Percentiles rank a stretch among this genome's conserved stretches.
Evolutionary conservation across 441 rosid genomes (phyloP).

Genomic region (Dalechampia spathulata): DNA sequence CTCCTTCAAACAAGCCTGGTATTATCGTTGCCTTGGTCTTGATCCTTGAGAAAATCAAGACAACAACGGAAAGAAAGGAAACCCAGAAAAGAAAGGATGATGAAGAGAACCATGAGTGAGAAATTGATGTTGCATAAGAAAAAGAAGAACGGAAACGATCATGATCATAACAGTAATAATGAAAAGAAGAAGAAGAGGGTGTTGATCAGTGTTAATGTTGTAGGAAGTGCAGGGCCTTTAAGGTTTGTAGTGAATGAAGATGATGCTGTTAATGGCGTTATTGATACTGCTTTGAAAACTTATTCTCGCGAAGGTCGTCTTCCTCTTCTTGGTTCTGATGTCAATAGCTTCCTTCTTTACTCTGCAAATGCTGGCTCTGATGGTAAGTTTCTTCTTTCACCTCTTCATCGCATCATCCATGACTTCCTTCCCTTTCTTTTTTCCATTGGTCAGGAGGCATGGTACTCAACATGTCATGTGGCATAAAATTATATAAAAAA

Average conservation of each 20-base stretch:
- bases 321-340: conserved; percentile 66
- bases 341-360: conserved; percentile 60
- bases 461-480: no score
- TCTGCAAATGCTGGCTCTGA: conserved; percentile 52
- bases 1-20: no score
- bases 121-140: conserved; percentile 48
- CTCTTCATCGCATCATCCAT: no score
- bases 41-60: no score
- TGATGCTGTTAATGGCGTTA: conserved; percentile 54
- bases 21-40: no score
- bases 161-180: not conserved
- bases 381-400: conserved; percentile 27
- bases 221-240: conserved; percentile 88
- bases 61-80: not conserved
- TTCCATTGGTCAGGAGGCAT: no score
- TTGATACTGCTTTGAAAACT: conserved; percentile 57
- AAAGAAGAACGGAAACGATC: conserved; percentile 34
- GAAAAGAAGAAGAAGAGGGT: conserved; percentile 30
- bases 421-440: no score
- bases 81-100: not conserved
- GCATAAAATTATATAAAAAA: no score
- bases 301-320: conserved; percentile 82
- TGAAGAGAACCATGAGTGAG: conserved; percentile 12
- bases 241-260: conserved; percentile 64
- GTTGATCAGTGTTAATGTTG: conserved; percentile 56